These are phyloP conservation scores for Quercus agrifolia DNA, from an alignment of 306 rosid species.

Conservation along the genomic window DNA sequence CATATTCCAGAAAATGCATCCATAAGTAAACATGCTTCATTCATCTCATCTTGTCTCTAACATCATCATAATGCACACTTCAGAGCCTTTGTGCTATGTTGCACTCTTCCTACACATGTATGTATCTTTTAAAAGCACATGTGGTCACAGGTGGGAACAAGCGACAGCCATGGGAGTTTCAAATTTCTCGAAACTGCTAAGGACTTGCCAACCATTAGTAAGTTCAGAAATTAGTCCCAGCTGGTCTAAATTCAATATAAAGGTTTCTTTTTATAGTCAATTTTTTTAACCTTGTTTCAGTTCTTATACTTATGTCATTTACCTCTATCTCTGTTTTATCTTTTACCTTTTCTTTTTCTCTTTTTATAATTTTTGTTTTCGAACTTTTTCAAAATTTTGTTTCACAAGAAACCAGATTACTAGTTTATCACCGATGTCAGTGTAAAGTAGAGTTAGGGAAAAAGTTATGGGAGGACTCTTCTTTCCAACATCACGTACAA, in stretches of 20 bases:
- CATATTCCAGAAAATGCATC: background rate
- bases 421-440: background rate
- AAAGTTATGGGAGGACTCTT: background rate
- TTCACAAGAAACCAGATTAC: background rate
- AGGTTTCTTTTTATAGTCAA: background rate
- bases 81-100: constrained; percentile 12
- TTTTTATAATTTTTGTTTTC: background rate
- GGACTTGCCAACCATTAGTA: constrained; percentile 93
- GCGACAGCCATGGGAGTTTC: constrained; percentile 48
- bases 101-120: background rate
- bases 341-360: background rate
- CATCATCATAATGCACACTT: background rate
- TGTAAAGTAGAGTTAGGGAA: background rate
- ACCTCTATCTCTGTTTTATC: background rate
- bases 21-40: background rate
- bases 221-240: constrained; percentile 29
- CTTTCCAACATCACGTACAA: background rate
- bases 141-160: constrained; percentile 55
- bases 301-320: background rate
- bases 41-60: background rate
- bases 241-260: background rate
- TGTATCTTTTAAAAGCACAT: background rate
- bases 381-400: background rate
- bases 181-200: constrained; percentile 83
- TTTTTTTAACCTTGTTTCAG: background rate